Percentiles rank a stretch among this genome's conserved stretches.
phyloP scores from a whole-genome alignment of 768 basidiomycete genomes.

The Leccinum disarticulatum region DNA sequence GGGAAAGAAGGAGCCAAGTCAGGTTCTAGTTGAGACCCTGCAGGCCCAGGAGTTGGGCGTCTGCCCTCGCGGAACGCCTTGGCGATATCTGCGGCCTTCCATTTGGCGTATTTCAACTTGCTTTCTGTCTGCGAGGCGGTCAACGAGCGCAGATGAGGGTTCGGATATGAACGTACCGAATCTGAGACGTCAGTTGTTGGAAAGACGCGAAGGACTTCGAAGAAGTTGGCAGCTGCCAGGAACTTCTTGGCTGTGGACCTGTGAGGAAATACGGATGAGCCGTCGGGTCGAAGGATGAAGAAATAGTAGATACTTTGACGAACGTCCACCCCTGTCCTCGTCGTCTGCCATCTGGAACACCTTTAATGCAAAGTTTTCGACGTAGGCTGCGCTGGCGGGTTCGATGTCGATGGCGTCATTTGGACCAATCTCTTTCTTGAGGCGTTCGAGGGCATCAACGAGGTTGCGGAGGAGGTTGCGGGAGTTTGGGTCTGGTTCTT shows the following conservation, averaged over 20 bases:
- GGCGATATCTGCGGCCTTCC: constrained; percentile 95
- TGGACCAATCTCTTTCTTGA: constrained; percentile 72
- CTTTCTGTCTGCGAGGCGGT: constrained; percentile 60
- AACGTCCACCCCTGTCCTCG: constrained; percentile 78
- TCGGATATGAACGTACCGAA: constrained; percentile 42
- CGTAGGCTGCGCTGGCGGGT: constrained; percentile 78
- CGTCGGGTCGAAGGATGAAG: background rate
- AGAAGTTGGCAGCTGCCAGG: constrained; percentile 90
- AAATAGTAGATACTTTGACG: constrained; percentile 59
- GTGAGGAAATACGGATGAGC: constrained; percentile 9
- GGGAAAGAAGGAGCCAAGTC: constrained; percentile 17
- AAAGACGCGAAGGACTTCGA: constrained; percentile 84
- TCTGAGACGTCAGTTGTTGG: constrained; percentile 57
- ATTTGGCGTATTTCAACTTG: constrained; percentile 92
- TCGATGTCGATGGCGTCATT: constrained; percentile 85
- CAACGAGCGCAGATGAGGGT: background rate
- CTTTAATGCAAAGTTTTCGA: constrained; percentile 92
- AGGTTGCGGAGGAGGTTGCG: constrained; percentile 71
- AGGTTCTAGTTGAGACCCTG: constrained; percentile 41
- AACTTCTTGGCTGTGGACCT: constrained; percentile 94
- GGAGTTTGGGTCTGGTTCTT: constrained; percentile 61
- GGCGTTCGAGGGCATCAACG: constrained; percentile 72
- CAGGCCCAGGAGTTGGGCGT: constrained; percentile 76
- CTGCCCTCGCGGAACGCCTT: constrained; percentile 95
- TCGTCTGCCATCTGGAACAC: constrained; percentile 90